Base-by-base conservation (phyloP, 2,329 filamentous ascomycete species). In the Cercospora sp. region DNA sequence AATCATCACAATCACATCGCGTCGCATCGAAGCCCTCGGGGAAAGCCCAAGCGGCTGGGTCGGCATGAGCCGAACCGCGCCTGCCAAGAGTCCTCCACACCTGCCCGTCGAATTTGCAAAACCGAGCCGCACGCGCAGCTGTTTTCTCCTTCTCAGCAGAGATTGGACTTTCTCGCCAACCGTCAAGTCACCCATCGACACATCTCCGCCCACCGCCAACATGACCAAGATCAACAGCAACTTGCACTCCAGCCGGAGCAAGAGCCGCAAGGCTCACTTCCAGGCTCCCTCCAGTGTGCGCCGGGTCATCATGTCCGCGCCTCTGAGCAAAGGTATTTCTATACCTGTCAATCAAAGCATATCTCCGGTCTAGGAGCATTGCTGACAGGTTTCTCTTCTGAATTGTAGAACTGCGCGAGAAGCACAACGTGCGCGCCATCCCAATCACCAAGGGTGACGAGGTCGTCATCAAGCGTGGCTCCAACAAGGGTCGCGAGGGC, bases 201-300 rank as follows among this genome's bases (percentile, higher is more conserved):
- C 69, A 66, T 61, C 61, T 72, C 61, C 66, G 61, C 67, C 61
- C 64, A 73, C 79, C 79, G 76, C 77, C 86, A 87, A 82, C 83
- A 92, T 92, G 90, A 87, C 85, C 80, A 92, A 91, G 84, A 85
- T 91, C 82, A 89, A 87, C 85, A 82, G 80, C 79, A 81, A 82
- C 79, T 81, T 93, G 80, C 83, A 87, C 84, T 92, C 92, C 84
- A 97, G 93, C 81, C 90, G 94, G 86, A 91, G 94, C 87, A 99
- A 99, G 93, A 95, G 93, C 86, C 93, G 95, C 85, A 97, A 97
- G 89, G 92, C 93, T 82, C 94, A 99, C 89, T 99, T 97, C 90
- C 87, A 88, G 83, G 95, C 95, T 77, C 93, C 94, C 78, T 97
- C 94, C 83, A 93, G 91, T 87, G 88, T 92, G 82, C 94, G 95